A percentile compares a stretch with the other conserved stretches of the same genome.
Evolutionary conservation across 305 asterid genomes (phyloP).

Genomic region (Vinca major): DNA sequence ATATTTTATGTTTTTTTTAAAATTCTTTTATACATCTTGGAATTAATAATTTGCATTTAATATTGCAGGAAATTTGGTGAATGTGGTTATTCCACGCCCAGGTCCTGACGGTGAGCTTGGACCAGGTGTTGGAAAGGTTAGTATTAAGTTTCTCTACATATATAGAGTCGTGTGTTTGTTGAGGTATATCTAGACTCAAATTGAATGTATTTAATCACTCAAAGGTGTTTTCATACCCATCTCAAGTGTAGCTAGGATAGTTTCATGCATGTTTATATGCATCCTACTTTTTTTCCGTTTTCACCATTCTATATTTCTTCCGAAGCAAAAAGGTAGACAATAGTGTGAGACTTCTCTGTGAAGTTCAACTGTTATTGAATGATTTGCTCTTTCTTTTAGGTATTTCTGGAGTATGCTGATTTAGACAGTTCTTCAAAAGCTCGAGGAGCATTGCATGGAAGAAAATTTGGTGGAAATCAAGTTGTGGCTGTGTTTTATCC

Average conservation of each 20-base stretch:
- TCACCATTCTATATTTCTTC: background rate
- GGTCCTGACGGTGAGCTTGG: slow-evolving; percentile 29
- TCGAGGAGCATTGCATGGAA: slow-evolving; percentile 69
- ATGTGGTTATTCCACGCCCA: slow-evolving; percentile 42
- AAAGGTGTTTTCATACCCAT: background rate
- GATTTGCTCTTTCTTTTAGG: slow-evolving; percentile 31
- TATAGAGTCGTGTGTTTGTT: background rate
- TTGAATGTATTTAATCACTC: background rate
- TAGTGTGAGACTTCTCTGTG: too few relatives aligned
- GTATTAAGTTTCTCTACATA: slow-evolving; percentile 4
- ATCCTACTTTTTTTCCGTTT: background rate
- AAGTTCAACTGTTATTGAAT: background rate
- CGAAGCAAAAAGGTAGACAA: background rate
- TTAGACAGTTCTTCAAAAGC: slow-evolving; percentile 70
- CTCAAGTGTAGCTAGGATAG: background rate
- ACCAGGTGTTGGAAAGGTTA: slow-evolving; percentile 46
- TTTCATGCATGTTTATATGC: background rate
- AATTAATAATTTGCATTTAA: background rate
- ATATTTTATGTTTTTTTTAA: background rate
- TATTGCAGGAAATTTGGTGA: slow-evolving; percentile 36
- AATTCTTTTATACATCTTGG: background rate
- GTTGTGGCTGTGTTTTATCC: slow-evolving; percentile 84
- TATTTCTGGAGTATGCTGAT: slow-evolving; percentile 80
- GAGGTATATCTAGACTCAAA: background rate
- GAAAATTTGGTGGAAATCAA: slow-evolving; percentile 83